Evolutionary conservation across 768 basidiomycete genomes (phyloP).

Genomic region (Amanita muscaria): DNA sequence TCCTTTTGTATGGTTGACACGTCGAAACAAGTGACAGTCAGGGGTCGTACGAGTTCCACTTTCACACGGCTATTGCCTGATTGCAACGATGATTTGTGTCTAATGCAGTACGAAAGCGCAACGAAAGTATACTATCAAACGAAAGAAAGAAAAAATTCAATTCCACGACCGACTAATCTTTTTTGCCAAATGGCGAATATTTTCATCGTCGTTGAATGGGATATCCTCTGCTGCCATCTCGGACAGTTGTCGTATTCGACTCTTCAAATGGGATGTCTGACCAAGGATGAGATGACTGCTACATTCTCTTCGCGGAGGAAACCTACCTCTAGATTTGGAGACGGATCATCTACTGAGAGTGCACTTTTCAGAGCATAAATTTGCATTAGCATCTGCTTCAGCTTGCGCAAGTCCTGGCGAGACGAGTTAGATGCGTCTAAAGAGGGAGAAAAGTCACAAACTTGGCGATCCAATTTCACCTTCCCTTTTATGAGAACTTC

Average conservation of each 20-base stretch:
- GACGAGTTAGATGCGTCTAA: neutral
- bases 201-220: conserved; percentile 6
- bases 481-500: conserved; percentile 7
- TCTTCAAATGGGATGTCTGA: neutral
- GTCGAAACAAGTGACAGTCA: no score
- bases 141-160: no score
- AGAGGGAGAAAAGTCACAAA: neutral
- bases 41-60: conserved; percentile 4
- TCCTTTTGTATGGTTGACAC: neutral
- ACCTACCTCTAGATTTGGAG: neutral
- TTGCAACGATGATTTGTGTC: no score
- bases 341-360: neutral
- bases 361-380: neutral
- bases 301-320: neutral
- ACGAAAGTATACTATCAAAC: no score
- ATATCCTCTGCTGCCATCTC: conserved; percentile 5
- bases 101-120: no score
- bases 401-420: neutral
- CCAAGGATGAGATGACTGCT: neutral
- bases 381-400: neutral
- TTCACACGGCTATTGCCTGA: neutral
- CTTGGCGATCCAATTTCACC: conserved; percentile 1
- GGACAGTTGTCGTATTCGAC: conserved; percentile 5
- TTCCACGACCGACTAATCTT: conserved; percentile 1
- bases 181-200: conserved; percentile 4